Evolutionary conservation across 768 basidiomycete genomes (phyloP).

Genomic region (Pisolithus microcarpus): DNA sequence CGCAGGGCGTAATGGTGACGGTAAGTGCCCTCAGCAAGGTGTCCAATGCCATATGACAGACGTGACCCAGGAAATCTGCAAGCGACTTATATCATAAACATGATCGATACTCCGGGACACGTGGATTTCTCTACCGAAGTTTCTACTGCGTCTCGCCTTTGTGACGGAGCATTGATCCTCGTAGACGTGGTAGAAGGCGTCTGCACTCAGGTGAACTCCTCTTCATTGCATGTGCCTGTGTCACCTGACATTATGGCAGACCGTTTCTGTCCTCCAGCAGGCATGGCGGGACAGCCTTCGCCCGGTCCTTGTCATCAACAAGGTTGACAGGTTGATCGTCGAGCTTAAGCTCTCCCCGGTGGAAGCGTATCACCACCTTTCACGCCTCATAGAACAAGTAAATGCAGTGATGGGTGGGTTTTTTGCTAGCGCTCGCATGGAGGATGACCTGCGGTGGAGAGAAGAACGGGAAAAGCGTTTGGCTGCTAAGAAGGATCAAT

Average conservation of each 20-base stretch:
- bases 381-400: conserved; percentile 89
- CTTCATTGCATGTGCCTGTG: background rate
- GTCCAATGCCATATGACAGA: conserved; percentile 22
- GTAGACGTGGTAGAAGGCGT: conserved; percentile 98
- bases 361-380: conserved; percentile 93
- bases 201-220: conserved; percentile 82
- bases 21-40: conserved; percentile 35
- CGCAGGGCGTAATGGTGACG: conserved; percentile 50
- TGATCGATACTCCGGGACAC: conserved; percentile 98
- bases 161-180: conserved; percentile 91
- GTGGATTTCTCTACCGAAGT: conserved; percentile 98
- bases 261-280: conserved; percentile 90
- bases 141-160: conserved; percentile 86
- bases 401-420: conserved; percentile 98
- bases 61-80: conserved; percentile 43
- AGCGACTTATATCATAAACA: conserved; percentile 79
- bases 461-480: conserved; percentile 85
- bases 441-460: conserved; percentile 89
- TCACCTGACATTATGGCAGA: conserved; percentile 40
- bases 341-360: conserved; percentile 86
- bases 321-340: conserved; percentile 88
- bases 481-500: conserved; percentile 63
- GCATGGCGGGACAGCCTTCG: conserved; percentile 85
- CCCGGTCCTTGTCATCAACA: conserved; percentile 95
- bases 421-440: conserved; percentile 93